phyloP scores from a whole-genome alignment of 768 basidiomycete species.

The Amylocystis lapponica region DNA sequence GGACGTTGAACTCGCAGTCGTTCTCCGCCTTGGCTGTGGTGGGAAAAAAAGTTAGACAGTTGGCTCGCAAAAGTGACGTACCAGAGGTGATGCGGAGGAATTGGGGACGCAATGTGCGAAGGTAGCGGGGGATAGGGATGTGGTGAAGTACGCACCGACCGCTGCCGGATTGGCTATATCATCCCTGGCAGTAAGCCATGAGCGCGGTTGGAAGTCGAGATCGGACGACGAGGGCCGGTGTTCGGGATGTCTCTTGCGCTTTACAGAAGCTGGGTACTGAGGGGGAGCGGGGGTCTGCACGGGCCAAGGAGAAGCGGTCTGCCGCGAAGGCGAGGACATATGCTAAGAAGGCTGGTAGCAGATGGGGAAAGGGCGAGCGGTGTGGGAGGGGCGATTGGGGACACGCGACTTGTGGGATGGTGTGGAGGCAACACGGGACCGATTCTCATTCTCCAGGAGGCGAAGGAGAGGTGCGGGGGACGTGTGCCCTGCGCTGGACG shows the following conservation, averaged over 20 bases:
- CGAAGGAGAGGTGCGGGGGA: constrained; percentile 11
- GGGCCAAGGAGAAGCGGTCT: constrained; percentile 39
- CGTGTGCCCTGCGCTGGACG: constrained; percentile 12
- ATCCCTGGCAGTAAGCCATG: not conserved
- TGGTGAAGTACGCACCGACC: constrained; percentile 17
- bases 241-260: constrained; percentile 25
- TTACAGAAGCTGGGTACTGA: constrained; percentile 22
- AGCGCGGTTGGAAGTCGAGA: constrained; percentile 1
- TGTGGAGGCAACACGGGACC: constrained; percentile 14
- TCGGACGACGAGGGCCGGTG: constrained; percentile 1
- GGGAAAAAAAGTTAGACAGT: not conserved
- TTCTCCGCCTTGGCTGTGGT: constrained; percentile 32
- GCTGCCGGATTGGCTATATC: constrained; percentile 14
- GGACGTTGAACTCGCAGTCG: constrained; percentile 49
- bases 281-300: constrained; percentile 28
- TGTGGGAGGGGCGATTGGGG: constrained; percentile 9
- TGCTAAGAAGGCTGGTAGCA: constrained; percentile 17
- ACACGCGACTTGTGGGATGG: constrained; percentile 11
- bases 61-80: not conserved
- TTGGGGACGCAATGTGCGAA: not conserved
- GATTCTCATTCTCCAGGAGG: constrained; percentile 28
- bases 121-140: no score
- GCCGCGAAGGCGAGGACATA: constrained; percentile 12
- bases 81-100: not conserved
- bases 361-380: constrained; percentile 16